A percentile compares a stretch with the other conserved stretches of the same genome.
These are phyloP conservation scores for Populus hybrid DNA, from an alignment of 441 rosid genomes.

Conservation along the genomic window DNA sequence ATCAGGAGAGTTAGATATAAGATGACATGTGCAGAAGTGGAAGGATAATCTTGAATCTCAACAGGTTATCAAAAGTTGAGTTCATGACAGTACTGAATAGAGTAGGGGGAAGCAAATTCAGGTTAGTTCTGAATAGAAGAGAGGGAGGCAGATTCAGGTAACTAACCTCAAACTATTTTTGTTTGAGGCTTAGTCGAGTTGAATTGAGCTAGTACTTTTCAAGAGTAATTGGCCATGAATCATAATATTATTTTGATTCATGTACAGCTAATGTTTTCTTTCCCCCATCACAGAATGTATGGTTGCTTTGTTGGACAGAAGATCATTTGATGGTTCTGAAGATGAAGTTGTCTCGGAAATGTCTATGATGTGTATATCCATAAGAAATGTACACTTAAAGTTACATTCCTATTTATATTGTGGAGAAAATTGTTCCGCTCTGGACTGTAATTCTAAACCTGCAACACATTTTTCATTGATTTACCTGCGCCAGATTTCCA, in stretches of 20 bases:
- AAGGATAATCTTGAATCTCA: not conserved
- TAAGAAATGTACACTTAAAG: not conserved
- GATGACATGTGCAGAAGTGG: not conserved
- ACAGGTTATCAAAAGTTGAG: not conserved
- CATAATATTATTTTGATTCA: not conserved
- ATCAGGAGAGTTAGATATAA: not conserved
- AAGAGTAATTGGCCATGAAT: not conserved
- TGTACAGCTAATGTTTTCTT: not conserved
- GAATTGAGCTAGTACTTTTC: not conserved
- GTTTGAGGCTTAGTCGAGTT: not conserved
- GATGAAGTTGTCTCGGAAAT: not conserved
- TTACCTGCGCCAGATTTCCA: not conserved
- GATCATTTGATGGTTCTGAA: not conserved
- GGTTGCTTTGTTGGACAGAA: not conserved
- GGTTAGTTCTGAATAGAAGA: too few species aligned
- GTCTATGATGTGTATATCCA: too few species aligned
- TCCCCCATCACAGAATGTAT: not conserved
- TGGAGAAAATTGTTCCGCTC: not conserved
- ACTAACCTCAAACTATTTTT: too few species aligned
- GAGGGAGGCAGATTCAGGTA: not conserved
- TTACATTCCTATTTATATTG: not conserved
- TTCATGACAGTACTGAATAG: not conserved
- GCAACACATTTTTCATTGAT: not conserved
- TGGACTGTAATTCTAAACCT: not conserved
- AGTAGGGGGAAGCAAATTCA: not conserved